Evolutionary conservation across 257 asterid species (phyloP).

Genomic region (Capsicum rhomboideum): DNA sequence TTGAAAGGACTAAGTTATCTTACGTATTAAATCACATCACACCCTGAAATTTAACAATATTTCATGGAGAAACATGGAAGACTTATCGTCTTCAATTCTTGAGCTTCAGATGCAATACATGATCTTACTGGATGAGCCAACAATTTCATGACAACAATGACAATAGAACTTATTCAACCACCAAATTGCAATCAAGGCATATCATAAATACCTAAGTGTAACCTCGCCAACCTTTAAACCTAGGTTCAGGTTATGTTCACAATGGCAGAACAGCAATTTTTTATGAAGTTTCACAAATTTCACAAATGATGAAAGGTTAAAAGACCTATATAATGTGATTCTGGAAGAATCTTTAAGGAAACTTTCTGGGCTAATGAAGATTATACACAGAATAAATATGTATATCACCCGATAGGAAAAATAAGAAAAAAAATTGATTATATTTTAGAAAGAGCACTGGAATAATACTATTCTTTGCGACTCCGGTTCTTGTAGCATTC

Average conservation of each 20-base stretch:
- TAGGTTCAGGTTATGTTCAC: not conserved
- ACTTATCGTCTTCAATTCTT: not conserved
- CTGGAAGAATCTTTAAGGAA: not conserved
- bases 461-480: not conserved
- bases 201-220: not conserved
- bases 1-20: not conserved
- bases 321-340: not conserved
- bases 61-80: not conserved
- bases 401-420: not conserved
- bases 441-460: not conserved
- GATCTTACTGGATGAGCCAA: not conserved
- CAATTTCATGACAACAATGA: not conserved
- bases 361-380: not conserved
- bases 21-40: not conserved
- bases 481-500: not conserved
- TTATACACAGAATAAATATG: not conserved
- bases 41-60: not conserved
- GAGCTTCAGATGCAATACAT: not conserved
- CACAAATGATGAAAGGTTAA: not conserved
- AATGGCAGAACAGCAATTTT: not conserved
- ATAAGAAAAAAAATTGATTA: not conserved
- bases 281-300: not conserved
- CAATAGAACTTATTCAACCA: not conserved
- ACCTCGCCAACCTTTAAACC: not conserved
- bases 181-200: not conserved